phyloP scores from a whole-genome alignment of 2,329 filamentous ascomycete species.

The Fusarium dimerum region DNA sequence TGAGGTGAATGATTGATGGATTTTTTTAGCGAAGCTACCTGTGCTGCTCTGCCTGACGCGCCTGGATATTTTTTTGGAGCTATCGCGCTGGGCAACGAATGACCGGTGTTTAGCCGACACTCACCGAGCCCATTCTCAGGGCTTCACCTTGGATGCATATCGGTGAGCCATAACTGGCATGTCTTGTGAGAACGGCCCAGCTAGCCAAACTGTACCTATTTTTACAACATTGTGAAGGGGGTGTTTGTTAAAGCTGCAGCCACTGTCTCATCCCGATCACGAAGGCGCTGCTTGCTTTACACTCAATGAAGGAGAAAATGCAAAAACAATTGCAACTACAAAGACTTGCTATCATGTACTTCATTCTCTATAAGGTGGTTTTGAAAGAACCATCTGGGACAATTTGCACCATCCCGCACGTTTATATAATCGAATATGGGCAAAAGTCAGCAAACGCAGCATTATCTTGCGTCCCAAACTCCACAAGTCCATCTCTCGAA shows the following conservation, averaged over 20 bases:
- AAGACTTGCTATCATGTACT: too few species aligned
- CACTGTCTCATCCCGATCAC: too few species aligned
- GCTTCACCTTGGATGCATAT: not conserved
- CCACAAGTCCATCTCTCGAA: not conserved
- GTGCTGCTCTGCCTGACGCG: constrained; percentile 23
- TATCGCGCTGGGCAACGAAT: constrained; percentile 27
- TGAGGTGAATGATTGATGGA: constrained; percentile 14
- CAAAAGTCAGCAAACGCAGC: too few species aligned
- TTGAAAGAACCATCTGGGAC: too few species aligned
- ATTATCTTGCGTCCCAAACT: not conserved
- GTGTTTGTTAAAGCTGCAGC: too few species aligned
- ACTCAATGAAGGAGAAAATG: too few species aligned
- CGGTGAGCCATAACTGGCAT: not conserved
- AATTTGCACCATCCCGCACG: too few species aligned
- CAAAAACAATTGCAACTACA: too few species aligned
- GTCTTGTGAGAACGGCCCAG: not conserved
- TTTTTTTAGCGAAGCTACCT: constrained; percentile 17
- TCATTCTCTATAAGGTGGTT: too few species aligned
- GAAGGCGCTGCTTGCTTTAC: too few species aligned
- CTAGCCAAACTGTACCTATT: not conserved
- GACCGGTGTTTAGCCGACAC: constrained; percentile 25
- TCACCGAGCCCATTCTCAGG: constrained; percentile 3
- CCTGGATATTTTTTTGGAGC: constrained; percentile 31
- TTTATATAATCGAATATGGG: too few species aligned
- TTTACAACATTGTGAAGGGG: too few species aligned